Evolutionary conservation across 2,329 filamentous ascomycete genomes (phyloP), one percentile per base, ranked within the genome.

Genomic region (Elsinoe necatrix): DNA sequence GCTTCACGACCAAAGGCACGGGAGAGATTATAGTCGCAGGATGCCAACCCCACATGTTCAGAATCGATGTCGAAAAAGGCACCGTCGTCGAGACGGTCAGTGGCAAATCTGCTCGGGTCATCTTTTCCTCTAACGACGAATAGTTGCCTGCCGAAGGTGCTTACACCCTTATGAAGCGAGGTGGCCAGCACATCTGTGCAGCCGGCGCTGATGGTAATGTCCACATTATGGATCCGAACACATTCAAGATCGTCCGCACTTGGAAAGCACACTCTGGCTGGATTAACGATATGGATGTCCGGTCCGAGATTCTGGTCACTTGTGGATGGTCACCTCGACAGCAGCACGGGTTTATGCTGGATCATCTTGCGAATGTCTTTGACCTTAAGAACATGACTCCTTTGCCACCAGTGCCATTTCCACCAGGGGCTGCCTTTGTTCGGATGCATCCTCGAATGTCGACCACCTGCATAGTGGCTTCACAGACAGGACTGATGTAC

Each of bases 201-300:
- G 93, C 92, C 7, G 95, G 91, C 0, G 83, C 84, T 61, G 85
- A 77, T 43, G 93, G 93, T 42, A 81, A 82, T 16, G 86, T 98
- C 48, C 85, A 97, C 70, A 85, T 96, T 27, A 77, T 98, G 20
- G 92, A 95, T 66, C 82, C 91, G 1, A 76, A 82, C 56, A 88
- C 80, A 57, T 87, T 95, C 66, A 80, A 82, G 41, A 79, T 95
- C 4, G 77, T 93, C 63, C 95, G 92, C 68, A 83, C 82, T 9
- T 98, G 93, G 87, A 89, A 89, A 68, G 90, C 92, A 0, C 93
- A 98, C 67, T 85, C 86, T 1, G 87, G 89, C 7, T 82, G 84
- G 54, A 88, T 98, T 68, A 95, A 89, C 69, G 92, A 97, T 69
- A 96, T 98, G 88, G 93, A 98, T 73, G 89, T 91, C 7, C 88